These are phyloP conservation scores for Ascomycota sp. DNA, from an alignment of 2,329 filamentous ascomycete species.

Conservation along the genomic window DNA sequence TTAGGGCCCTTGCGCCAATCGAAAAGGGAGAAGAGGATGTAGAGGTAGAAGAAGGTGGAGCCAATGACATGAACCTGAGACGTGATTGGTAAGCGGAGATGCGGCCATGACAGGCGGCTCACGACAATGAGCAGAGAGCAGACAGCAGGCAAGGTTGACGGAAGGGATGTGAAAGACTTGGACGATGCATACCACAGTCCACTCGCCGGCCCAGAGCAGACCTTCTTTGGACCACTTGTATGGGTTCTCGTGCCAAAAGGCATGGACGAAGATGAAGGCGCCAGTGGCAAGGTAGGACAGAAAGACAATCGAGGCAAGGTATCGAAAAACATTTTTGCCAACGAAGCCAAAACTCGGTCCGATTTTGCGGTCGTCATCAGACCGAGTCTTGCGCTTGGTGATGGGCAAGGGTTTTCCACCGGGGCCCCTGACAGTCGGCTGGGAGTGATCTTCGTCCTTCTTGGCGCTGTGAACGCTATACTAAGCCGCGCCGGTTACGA, in stretches of 20 bases:
- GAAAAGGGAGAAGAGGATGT: slow-evolving; percentile 67
- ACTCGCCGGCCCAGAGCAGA: slow-evolving; percentile 53
- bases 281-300: slow-evolving; percentile 58
- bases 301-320: slow-evolving; percentile 46
- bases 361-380: slow-evolving; percentile 21
- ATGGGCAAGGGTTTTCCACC: slow-evolving; percentile 71
- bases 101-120: no score
- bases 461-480: slow-evolving; percentile 30
- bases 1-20: slow-evolving; percentile 68
- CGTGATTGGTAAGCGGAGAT: background rate
- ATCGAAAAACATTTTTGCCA: slow-evolving; percentile 52
- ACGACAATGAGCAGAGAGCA: no score
- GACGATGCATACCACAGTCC: slow-evolving; percentile 39
- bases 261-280: slow-evolving; percentile 49
- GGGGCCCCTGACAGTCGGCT: slow-evolving; percentile 42
- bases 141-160: no score
- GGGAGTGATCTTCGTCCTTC: slow-evolving; percentile 23
- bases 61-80: slow-evolving; percentile 62
- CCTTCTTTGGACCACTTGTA: slow-evolving; percentile 19
- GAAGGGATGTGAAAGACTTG: no score
- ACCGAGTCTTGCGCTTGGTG: slow-evolving; percentile 32
- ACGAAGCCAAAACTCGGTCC: slow-evolving; percentile 37
- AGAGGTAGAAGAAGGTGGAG: slow-evolving; percentile 67
- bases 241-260: slow-evolving; percentile 27
- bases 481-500: slow-evolving; percentile 26